phyloP scores from a whole-genome alignment of 1,284 basidiomycete genomes.

The Moesziomyces sp. region DNA sequence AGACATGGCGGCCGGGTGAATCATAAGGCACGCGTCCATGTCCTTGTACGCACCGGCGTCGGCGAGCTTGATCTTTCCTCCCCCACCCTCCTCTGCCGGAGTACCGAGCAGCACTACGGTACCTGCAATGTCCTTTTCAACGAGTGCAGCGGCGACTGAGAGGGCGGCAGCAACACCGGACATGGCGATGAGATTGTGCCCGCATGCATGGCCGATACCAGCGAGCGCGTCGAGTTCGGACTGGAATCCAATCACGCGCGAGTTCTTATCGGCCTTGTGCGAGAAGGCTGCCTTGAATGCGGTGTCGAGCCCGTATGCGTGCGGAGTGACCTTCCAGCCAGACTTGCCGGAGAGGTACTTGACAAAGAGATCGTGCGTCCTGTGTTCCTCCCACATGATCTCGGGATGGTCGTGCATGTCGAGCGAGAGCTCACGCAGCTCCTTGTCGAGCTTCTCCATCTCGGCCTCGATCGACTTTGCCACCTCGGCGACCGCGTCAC shows the following conservation, averaged over 20 bases:
- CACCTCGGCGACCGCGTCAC: constrained; percentile 25
- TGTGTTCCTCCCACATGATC: constrained; percentile 60
- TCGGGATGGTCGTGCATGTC: constrained; percentile 67
- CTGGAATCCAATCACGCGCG: constrained; percentile 69
- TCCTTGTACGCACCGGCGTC: constrained; percentile 78
- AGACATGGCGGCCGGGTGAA: constrained; percentile 69
- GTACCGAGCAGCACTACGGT: constrained; percentile 84
- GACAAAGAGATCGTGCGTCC: constrained; percentile 60
- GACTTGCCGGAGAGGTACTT: constrained; percentile 40
- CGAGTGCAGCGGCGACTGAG: constrained; percentile 76
- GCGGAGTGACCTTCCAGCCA: constrained; percentile 62
- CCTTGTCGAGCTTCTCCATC: constrained; percentile 48
- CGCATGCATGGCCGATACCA: constrained; percentile 76
- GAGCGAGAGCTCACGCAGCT: constrained; percentile 66
- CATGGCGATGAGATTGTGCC: constrained; percentile 84
- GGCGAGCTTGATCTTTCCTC: constrained; percentile 80
- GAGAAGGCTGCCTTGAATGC: constrained; percentile 80
- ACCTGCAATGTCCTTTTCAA: constrained; percentile 75
- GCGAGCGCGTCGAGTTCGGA: constrained; percentile 76
- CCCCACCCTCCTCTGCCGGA: constrained; percentile 84
- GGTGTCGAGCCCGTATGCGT: constrained; percentile 70
- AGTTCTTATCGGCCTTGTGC: constrained; percentile 39
- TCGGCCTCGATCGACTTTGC: constrained; percentile 47
- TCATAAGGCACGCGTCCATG: constrained; percentile 84
- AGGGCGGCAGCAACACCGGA: constrained; percentile 81